phyloP scores from a whole-genome alignment of 2,329 filamentous ascomycete species.

The Trichophaea hybrida region DNA sequence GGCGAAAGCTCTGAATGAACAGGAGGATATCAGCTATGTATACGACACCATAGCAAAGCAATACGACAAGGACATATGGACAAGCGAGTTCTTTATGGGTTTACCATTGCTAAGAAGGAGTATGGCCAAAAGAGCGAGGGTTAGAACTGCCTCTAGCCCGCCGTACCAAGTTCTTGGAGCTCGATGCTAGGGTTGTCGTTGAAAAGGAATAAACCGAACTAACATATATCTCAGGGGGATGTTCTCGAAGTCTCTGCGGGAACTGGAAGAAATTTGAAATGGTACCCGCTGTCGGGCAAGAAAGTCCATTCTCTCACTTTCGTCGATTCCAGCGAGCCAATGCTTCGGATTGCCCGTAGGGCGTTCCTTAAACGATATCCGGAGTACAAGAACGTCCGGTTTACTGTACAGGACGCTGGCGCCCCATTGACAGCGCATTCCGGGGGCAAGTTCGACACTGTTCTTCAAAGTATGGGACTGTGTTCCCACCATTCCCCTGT shows the following conservation, averaged over 20 bases:
- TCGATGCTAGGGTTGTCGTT: background rate
- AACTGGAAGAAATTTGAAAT: conserved; percentile 26
- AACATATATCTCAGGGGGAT: conserved; percentile 20
- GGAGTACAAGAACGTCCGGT: conserved; percentile 16
- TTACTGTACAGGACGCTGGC: conserved; percentile 20
- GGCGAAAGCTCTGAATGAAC: conserved; percentile 8
- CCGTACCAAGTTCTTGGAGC: background rate
- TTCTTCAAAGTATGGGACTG: conserved; percentile 27
- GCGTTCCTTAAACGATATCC: conserved; percentile 22
- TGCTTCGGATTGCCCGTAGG: conserved; percentile 24
- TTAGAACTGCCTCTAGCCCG: conserved; percentile 5
- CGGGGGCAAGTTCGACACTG: conserved; percentile 23
- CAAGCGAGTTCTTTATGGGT: conserved; percentile 26
- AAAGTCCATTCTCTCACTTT: conserved; percentile 25
- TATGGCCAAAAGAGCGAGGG: conserved; percentile 22
- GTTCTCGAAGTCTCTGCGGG: conserved; percentile 26
- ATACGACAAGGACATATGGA: conserved; percentile 25
- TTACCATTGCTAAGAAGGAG: conserved; percentile 26
- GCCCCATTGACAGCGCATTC: conserved; percentile 15
- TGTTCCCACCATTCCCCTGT: conserved; percentile 26
- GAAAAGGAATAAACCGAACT: background rate
- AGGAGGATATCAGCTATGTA: conserved; percentile 22
- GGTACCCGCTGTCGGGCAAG: conserved; percentile 18
- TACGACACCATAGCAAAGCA: conserved; percentile 25
- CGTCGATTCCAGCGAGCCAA: conserved; percentile 25